phyloP scores from a whole-genome alignment of 306 rosid genomes.

The Quercus glauca region DNA sequence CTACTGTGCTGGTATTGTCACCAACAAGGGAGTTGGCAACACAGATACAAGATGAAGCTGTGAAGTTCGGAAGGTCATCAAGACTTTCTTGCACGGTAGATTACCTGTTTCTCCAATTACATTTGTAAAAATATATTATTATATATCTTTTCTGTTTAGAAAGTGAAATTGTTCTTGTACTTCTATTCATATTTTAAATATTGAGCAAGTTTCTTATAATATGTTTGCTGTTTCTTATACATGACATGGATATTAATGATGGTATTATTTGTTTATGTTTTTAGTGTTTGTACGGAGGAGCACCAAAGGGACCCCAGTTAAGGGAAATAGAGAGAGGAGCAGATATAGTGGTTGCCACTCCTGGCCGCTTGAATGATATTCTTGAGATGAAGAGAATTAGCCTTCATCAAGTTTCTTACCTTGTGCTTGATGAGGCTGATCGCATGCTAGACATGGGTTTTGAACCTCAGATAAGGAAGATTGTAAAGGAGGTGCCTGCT shows the following conservation, averaged over 20 bases:
- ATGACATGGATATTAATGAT: background rate
- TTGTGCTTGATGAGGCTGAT: slow-evolving; percentile 97
- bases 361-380: slow-evolving; percentile 99
- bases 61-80: slow-evolving; percentile 88
- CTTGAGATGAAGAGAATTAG: slow-evolving; percentile 95
- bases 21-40: slow-evolving; percentile 99
- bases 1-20: slow-evolving; percentile 81
- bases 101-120: slow-evolving; percentile 1
- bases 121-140: background rate
- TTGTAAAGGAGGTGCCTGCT: slow-evolving; percentile 91
- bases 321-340: slow-evolving; percentile 91
- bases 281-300: slow-evolving; percentile 97
- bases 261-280: background rate
- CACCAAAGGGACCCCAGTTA: slow-evolving; percentile 98
- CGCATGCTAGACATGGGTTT: slow-evolving; percentile 99
- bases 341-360: slow-evolving; percentile 98
- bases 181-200: background rate
- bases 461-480: slow-evolving; percentile 98
- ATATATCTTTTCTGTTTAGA: background rate
- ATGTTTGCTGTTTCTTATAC: background rate
- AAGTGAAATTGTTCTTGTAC: background rate
- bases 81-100: slow-evolving; percentile 81
- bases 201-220: background rate
- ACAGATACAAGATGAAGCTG: slow-evolving; percentile 96
- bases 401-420: slow-evolving; percentile 88